Evolutionary conservation across 345 rosid genomes (phyloP), one percentile per base, ranked within the genome.

Genomic region (Stellera chamaejasme): DNA sequence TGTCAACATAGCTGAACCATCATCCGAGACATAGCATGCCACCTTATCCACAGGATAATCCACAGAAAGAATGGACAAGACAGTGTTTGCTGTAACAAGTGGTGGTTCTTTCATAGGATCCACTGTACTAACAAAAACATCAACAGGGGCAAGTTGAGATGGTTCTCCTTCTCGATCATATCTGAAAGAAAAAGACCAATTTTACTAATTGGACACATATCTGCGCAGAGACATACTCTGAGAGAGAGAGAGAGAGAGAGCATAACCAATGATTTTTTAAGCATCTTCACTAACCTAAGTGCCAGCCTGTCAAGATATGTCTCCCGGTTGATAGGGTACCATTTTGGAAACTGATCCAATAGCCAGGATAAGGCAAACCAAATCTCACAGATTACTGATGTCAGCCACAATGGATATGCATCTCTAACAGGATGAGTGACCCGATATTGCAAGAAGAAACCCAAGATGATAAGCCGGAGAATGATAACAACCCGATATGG

Each of bases 291-390:
- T 64, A 62, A 87, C 99, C 97, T 87, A 64, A 93, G 60, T 56
- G 89, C 80, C 25, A 93, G 96, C 76, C 99, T 84, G 74, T 93
- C 97, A 45, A 93, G 90, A 71, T 69, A 89, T 16, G 99, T 93
- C 79, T 93, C 99, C n/a, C 97, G 89, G 74, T 93, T 93, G 63
- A 89, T 68, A 47, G 99, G 99, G 61, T 19, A 81, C 99, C 99
- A 93, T 66, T 93, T 93, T 55, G 99, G 99, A 74, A 93, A 89
- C 81, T 93, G 99, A 80, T 93, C 99, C 66, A 93, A 79, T 67
- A 93, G 91, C 99, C 99, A 93, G 32, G 99, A 93, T 71, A 89
- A 77, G 48, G 99, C 97, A 82, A 93, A 93, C 98, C 98, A 92
- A 75, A 93, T 78, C 94, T 93, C 99, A 73, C 99, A 93, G 50